Percentiles rank a stretch among this genome's conserved stretches.
Conservation (phyloP, 768 basidiomycete genomes). For the Russula foetens region DNA sequence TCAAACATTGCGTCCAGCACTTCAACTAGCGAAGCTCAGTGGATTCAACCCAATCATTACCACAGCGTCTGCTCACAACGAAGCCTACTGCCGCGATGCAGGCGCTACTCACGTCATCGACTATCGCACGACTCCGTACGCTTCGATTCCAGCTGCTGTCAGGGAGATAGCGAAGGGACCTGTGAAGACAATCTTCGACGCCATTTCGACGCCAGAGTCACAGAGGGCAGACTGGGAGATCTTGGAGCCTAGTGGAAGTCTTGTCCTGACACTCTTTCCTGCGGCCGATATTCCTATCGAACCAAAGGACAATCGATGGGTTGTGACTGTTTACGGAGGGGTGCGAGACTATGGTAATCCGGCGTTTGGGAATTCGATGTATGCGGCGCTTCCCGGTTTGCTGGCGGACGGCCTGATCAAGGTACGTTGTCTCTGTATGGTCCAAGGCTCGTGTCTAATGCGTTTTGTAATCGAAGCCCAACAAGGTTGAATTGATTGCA, state of each 20-base stretch:
- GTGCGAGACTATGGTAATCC: neutral
- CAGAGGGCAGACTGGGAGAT: slow-evolving; percentile 16
- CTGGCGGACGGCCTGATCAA: slow-evolving; percentile 10
- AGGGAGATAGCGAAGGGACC: slow-evolving; percentile 13
- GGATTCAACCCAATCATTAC: slow-evolving; percentile 20
- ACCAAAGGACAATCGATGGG: neutral
- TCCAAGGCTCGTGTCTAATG: neutral
- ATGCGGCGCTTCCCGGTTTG: neutral
- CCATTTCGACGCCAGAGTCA: slow-evolving; percentile 13
- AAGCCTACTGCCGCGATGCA: slow-evolving; percentile 2
- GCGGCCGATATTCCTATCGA: neutral
- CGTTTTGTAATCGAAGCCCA: slow-evolving; percentile 20
- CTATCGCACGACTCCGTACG: slow-evolving; percentile 12
- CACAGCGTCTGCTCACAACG: slow-evolving; percentile 14
- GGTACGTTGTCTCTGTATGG: neutral
- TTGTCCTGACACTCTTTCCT: neutral
- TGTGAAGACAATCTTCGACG: slow-evolving; percentile 13
- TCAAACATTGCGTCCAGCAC: neutral
- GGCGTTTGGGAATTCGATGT: slow-evolving; percentile 5
- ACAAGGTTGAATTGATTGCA: slow-evolving; percentile 21
- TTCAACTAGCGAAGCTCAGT: slow-evolving; percentile 18
- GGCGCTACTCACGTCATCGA: slow-evolving; percentile 21
- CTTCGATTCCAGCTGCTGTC: slow-evolving; percentile 6
- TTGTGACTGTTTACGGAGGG: neutral
- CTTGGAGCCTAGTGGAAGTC: slow-evolving; percentile 12